Percentiles rank a stretch among this genome's conserved stretches.
Conservation (phyloP, 1,284 basidiomycete species). For the Trametes hirsuta region DNA sequence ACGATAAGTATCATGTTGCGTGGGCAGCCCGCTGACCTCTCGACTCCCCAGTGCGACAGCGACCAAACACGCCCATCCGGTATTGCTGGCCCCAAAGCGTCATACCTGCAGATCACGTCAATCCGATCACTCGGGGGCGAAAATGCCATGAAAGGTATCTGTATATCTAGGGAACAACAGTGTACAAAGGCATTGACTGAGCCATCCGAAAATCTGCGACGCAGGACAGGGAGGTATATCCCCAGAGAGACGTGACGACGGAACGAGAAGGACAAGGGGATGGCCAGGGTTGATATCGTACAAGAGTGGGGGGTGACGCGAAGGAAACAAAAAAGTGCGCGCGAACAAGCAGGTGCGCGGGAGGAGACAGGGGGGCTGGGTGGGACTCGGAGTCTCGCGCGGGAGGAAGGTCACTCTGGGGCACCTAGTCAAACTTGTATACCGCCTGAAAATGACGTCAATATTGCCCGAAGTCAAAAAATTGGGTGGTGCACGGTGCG, state of each 20-base stretch:
- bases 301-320: background rate
- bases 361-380: background rate
- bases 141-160: no score
- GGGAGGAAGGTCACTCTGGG: background rate
- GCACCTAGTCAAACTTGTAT: conserved; percentile 16
- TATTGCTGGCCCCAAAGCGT: no score
- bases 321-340: background rate
- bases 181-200: conserved; percentile 7
- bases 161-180: background rate
- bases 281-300: conserved; percentile 11
- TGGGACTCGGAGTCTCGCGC: no score
- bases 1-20: no score
- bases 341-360: background rate
- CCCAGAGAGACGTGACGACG: background rate
- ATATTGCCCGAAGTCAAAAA: background rate
- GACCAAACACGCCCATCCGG: no score
- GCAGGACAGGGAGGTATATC: background rate
- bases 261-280: background rate
- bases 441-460: background rate
- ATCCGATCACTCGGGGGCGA: no score
- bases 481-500: conserved; percentile 21
- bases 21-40: no score
- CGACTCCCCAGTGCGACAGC: no score
- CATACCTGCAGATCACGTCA: no score
- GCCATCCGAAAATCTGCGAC: conserved; percentile 3